Evolutionary conservation across 2,329 filamentous ascomycete species (phyloP).

Genomic region (Ascochyta pisi): DNA sequence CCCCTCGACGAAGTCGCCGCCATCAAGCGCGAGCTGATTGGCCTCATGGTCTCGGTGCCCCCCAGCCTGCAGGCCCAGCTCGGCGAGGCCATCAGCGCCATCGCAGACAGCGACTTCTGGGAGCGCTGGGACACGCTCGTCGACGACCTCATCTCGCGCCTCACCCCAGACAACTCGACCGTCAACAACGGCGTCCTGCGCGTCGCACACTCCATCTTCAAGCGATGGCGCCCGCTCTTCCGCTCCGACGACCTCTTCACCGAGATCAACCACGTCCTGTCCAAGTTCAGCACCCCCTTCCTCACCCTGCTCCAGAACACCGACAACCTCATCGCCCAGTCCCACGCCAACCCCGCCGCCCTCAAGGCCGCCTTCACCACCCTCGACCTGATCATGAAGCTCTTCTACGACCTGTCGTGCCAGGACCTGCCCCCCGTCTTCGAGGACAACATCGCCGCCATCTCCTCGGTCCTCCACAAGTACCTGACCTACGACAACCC

Average conservation of each 20-base stretch:
- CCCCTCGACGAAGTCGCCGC: conserved; percentile 80
- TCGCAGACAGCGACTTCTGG: conserved; percentile 98
- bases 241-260: conserved; percentile 90
- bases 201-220: conserved; percentile 98
- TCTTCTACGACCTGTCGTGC: conserved; percentile 95
- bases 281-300: conserved; percentile 83
- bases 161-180: conserved; percentile 80
- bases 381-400: conserved; percentile 86
- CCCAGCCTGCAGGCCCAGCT: conserved; percentile 88
- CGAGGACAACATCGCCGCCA: conserved; percentile 81
- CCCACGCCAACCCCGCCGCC: conserved; percentile 74
- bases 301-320: conserved; percentile 78
- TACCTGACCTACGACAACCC: conserved; percentile 90
- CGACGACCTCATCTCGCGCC: conserved; percentile 85
- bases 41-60: conserved; percentile 93
- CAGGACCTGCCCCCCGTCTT: conserved; percentile 95
- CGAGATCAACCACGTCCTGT: conserved; percentile 95
- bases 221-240: conserved; percentile 92
- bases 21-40: conserved; percentile 95
- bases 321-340: conserved; percentile 73
- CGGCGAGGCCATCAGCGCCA: conserved; percentile 94
- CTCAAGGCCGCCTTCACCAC: conserved; percentile 83
- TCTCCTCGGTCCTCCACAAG: conserved; percentile 84
- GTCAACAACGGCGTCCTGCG: conserved; percentile 94
- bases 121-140: conserved; percentile 95